Evolutionary conservation across 2,329 filamentous ascomycete genomes (phyloP), one percentile per base, ranked within the genome.

Genomic region (Xylaria sp.): DNA sequence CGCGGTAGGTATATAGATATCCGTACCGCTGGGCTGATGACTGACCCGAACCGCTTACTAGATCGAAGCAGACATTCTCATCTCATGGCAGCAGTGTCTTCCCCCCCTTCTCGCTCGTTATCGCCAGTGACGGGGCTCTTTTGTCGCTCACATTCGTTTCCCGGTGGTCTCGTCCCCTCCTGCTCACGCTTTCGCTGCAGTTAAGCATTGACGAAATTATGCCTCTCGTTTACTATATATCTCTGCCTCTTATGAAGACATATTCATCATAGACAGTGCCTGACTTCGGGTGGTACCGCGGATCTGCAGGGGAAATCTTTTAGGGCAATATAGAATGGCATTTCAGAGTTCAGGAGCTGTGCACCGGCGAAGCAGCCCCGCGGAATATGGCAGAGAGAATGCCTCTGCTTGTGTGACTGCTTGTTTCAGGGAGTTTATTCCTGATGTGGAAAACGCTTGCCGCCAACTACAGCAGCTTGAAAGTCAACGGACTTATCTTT

Each of bases 401-500:
- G 63, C 75, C 34, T 56, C 66, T 13, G 73, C 70, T 63, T 78
- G 76, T 63, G 69, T 76, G 41, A 48, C 67, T 9, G 69, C 74
- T 46, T 78, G 76, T 54, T 76, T 70, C 63, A 57, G 73, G 37
- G 59, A 72, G 54, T 73, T 76, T 41, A 58, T 78, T 51, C 68
- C 68, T 2, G 57, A 66, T 34, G 69, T 76, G 44, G 66, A 69
- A 61, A 72, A 74, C 9, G 70, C 73, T 58, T 78, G 76, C 59
- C 64, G 65, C 15, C 65, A 73, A 50, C 68, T 78, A 57, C 74
- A 76, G 55, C 63, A 68, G 20, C 62, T 67, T 8, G 63, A 65
- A 18, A 31, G 69, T 25, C 71, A 76, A 39, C 73, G 75, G 60
- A 73, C 74, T 31, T 74, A 78, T 51, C 79, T 88, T 12, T 83